Conservation (phyloP, 208 protist species). For the Acanthamoeba lenticulata region DNA sequence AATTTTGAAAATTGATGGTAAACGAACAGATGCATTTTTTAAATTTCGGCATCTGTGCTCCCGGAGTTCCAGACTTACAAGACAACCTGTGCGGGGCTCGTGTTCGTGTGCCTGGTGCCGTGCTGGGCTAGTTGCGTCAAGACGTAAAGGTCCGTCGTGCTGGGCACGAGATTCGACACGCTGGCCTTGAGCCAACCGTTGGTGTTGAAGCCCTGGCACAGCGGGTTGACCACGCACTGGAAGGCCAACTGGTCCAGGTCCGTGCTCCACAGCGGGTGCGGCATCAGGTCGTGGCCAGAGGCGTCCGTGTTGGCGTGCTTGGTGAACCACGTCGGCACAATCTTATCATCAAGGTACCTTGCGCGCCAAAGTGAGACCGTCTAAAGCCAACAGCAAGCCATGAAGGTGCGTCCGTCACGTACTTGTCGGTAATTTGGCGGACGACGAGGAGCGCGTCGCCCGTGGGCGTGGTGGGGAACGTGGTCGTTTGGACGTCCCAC, state of each 20-base stretch:
- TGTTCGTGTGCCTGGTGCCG: too few species aligned
- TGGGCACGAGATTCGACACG: not conserved
- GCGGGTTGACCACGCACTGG: not conserved
- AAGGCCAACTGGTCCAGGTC: slow-evolving; percentile 1
- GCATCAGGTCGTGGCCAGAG: not conserved
- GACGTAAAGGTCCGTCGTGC: not conserved
- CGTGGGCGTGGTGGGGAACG: not conserved
- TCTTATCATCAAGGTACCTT: too few species aligned
- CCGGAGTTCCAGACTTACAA: too few species aligned
- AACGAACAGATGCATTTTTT: too few species aligned
- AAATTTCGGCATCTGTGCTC: too few species aligned
- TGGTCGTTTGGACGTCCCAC: not conserved
- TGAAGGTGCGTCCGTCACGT: too few species aligned
- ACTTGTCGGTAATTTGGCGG: not conserved
- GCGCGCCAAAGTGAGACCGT: too few species aligned
- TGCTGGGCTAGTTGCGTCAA: too few species aligned
- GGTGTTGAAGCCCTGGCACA: slow-evolving; percentile 38
- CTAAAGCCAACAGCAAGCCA: too few species aligned
- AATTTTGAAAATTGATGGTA: too few species aligned
- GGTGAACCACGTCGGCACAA: not conserved
- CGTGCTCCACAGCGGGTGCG: not conserved
- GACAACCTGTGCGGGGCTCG: too few species aligned
- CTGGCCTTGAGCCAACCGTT: slow-evolving; percentile 47
- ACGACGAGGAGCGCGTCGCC: not conserved
- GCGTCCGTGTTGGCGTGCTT: not conserved